phyloP scores from a whole-genome alignment of 352 stramenopile genomes.

The Globisporangium polare region DNA sequence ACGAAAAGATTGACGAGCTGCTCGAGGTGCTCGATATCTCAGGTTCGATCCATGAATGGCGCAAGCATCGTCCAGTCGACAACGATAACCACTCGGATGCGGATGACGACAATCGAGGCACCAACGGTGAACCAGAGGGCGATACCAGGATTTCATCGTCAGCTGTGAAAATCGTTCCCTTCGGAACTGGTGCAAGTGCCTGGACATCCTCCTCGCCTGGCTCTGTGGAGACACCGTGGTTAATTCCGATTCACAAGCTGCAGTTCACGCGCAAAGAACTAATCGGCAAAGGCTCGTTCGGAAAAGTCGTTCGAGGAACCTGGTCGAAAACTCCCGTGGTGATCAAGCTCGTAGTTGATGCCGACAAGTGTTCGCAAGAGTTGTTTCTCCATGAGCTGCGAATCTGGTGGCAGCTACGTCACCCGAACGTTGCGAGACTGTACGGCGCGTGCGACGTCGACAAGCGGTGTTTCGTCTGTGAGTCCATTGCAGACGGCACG shows the following conservation, averaged over 20 bases:
- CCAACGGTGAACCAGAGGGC: neutral
- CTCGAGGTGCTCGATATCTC: neutral
- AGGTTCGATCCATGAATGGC: neutral
- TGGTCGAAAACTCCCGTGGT: conserved; percentile 4
- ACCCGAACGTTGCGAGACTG: conserved; percentile 4
- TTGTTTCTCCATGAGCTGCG: conserved; percentile 10
- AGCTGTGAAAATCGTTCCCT: neutral
- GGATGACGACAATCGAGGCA: neutral
- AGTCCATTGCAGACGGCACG: conserved; percentile 1
- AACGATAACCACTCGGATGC: neutral
- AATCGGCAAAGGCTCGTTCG: conserved; percentile 2
- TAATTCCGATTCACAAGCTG: conserved; percentile 5
- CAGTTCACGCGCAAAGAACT: neutral
- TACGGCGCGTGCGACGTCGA: conserved; percentile 3
- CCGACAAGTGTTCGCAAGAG: neutral
- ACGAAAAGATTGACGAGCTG: neutral
- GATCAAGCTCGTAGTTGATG: conserved; percentile 6
- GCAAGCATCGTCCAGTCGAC: neutral
- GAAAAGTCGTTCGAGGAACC: conserved; percentile 1
- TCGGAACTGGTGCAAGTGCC: neutral
- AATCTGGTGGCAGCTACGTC: conserved; percentile 5
- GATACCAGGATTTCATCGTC: too few species aligned
- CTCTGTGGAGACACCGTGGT: neutral
- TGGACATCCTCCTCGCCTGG: too few species aligned
- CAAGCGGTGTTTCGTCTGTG: conserved; percentile 11